A percentile compares a stretch with the other conserved stretches of the same genome.
phyloP scores from a whole-genome alignment of 441 rosid genomes.

The Euphorbia schlechtendalii region DNA sequence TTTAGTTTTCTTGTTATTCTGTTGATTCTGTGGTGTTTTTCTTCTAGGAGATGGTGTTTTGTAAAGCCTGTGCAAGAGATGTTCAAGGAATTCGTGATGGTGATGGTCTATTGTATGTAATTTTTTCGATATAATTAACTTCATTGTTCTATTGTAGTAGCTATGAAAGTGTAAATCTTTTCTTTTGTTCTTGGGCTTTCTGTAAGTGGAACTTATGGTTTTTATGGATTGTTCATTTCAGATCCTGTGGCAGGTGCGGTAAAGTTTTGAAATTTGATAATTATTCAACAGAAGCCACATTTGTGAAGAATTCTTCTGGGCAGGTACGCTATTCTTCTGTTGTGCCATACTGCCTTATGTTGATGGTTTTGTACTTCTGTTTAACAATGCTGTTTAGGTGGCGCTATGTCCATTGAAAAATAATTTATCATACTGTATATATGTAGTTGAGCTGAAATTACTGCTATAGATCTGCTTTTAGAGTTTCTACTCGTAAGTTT shows the following conservation, averaged over 20 bases:
- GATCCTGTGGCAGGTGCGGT: conserved; percentile 57
- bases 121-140: background rate
- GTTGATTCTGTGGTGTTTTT: background rate
- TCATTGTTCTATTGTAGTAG: background rate
- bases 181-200: no score
- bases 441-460: conserved; percentile 2
- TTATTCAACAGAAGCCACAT: conserved; percentile 48
- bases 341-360: background rate
- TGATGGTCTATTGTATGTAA: conserved; percentile 18
- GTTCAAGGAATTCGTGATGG: conserved; percentile 15
- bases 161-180: background rate
- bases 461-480: background rate
- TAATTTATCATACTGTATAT: background rate
- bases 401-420: background rate
- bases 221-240: conserved; percentile 12
- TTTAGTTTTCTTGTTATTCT: background rate
- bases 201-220: background rate
- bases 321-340: conserved; percentile 31
- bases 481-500: background rate
- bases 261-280: conserved; percentile 46
- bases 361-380: background rate
- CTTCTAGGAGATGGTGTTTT: conserved; percentile 19
- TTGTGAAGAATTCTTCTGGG: conserved; percentile 55
- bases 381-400: background rate
- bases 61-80: conserved; percentile 18